phyloP scores from a whole-genome alignment of 208 protist species.

The Trypanosoma lewisi region DNA sequence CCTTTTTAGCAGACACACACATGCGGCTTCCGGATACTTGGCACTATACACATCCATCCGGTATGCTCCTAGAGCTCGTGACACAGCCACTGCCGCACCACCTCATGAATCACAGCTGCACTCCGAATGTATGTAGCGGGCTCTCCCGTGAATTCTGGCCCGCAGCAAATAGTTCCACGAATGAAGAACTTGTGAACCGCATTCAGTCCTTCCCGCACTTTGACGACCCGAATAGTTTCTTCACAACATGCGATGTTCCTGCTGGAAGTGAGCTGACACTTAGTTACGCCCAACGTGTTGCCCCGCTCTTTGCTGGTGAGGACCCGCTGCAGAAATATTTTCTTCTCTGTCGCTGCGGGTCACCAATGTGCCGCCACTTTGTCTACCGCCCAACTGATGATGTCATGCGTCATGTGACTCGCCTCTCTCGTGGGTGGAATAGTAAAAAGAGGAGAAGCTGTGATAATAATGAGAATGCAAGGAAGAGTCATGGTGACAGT shows the following conservation, averaged over 20 bases:
- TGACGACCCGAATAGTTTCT: constrained; percentile 74
- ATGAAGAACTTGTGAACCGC: constrained; percentile 26
- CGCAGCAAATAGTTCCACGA: constrained; percentile 25
- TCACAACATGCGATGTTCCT: constrained; percentile 52
- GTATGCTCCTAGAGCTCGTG: constrained; percentile 56
- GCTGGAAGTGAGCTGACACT: constrained; percentile 71
- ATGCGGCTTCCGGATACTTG: constrained; percentile 62
- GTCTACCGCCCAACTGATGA: constrained; percentile 35
- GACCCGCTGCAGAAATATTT: constrained; percentile 25
- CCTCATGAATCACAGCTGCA: constrained; percentile 78
- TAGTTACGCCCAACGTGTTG: constrained; percentile 62
- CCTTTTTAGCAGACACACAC: constrained; percentile 58
- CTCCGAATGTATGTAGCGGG: constrained; percentile 57
- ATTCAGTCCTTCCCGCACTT: constrained; percentile 47
- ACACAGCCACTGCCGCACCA: constrained; percentile 65
- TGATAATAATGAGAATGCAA: not conserved
- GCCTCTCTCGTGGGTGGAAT: not conserved
- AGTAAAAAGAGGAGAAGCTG: not conserved
- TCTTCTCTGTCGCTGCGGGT: constrained; percentile 52
- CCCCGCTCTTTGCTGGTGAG: constrained; percentile 43
- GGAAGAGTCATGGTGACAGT: not conserved
- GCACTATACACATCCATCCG: constrained; percentile 77
- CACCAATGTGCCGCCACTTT: constrained; percentile 52
- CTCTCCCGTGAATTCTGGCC: constrained; percentile 66
- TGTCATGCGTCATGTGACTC: constrained; percentile 1